Conservation (phyloP, 257 asterid genomes). For the Gentiana macrophylla region DNA sequence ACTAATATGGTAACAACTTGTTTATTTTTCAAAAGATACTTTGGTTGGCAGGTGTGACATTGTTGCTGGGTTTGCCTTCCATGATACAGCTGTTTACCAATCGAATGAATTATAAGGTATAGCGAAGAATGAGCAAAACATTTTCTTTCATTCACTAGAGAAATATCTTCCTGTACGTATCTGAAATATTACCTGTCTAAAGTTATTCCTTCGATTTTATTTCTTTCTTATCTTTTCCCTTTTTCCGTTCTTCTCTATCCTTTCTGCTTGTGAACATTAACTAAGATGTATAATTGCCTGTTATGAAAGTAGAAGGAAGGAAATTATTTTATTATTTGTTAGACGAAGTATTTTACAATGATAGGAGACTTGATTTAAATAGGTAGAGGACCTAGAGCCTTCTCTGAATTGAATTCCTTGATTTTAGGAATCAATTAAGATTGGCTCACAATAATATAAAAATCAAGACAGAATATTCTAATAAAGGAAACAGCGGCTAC, state of each 20-base stretch:
- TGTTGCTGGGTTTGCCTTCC: conserved; percentile 65
- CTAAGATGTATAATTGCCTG: too few species aligned
- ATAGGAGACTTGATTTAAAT: too few species aligned
- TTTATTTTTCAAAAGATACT: conserved; percentile 41
- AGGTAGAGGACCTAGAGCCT: too few species aligned
- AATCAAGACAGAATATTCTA: too few species aligned
- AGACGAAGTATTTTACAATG: too few species aligned
- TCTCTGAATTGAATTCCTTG: too few species aligned
- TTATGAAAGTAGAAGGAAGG: too few species aligned
- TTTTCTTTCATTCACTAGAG: not conserved
- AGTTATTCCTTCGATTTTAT: not conserved
- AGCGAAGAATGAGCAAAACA: conserved; percentile 10
- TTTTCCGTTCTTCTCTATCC: not conserved
- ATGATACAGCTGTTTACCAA: conserved; percentile 59
- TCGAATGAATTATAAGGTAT: conserved; percentile 63
- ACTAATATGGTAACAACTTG: not conserved
- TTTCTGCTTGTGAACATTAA: not conserved
- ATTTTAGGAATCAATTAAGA: too few species aligned
- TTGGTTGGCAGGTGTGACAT: conserved; percentile 63
- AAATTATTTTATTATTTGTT: too few species aligned
- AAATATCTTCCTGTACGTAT: not conserved
- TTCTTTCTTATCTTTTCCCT: not conserved
- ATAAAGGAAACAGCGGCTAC: too few species aligned
- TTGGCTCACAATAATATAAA: too few species aligned
- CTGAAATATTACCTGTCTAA: not conserved